Evolutionary conservation across 2,329 filamentous ascomycete genomes (phyloP).

Genomic region (Lasiodiplodia gonubiensis): DNA sequence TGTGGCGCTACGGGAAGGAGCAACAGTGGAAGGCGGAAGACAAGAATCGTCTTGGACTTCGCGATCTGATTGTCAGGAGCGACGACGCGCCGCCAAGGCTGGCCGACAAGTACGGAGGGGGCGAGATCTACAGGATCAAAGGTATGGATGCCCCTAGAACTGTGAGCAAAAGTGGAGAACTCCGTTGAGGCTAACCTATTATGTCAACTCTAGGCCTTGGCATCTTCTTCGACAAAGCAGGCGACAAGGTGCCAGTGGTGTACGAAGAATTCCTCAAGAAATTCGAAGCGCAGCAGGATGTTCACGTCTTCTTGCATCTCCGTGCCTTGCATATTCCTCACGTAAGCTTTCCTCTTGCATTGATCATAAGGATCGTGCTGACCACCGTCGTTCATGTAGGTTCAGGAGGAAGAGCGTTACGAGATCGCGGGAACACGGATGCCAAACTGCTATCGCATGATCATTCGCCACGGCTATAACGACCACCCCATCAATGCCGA

Average conservation of each 20-base stretch:
- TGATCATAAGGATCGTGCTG: neutral
- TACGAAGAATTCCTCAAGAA: slow-evolving; percentile 77
- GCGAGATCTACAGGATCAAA: slow-evolving; percentile 47
- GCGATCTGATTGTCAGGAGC: slow-evolving; percentile 52
- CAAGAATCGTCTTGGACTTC: slow-evolving; percentile 60
- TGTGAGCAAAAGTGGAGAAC: neutral
- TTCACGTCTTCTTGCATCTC: slow-evolving; percentile 77
- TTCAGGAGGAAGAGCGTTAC: slow-evolving; percentile 53
- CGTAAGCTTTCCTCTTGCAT: slow-evolving; percentile 35
- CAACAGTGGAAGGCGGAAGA: slow-evolving; percentile 75
- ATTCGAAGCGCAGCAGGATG: slow-evolving; percentile 69
- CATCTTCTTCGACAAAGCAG: slow-evolving; percentile 80
- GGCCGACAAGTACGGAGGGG: slow-evolving; percentile 46
- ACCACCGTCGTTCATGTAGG: slow-evolving; percentile 28
- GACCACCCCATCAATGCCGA: slow-evolving; percentile 72
- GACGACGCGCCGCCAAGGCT: slow-evolving; percentile 45
- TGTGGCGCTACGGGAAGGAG: slow-evolving; percentile 82
- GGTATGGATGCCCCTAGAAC: slow-evolving; percentile 26
- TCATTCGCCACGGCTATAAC: slow-evolving; percentile 74
- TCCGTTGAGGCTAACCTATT: slow-evolving; percentile 27
- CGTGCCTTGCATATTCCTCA: slow-evolving; percentile 64
- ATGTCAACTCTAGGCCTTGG: slow-evolving; percentile 62
- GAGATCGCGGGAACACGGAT: slow-evolving; percentile 55
- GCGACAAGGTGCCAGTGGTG: slow-evolving; percentile 67
- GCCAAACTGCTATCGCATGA: slow-evolving; percentile 70